Percentiles rank a stretch among this genome's conserved stretches.
Conservation (phyloP, 1,139 yeast genomes). For the Protomyces arabidopsidicola region DNA sequence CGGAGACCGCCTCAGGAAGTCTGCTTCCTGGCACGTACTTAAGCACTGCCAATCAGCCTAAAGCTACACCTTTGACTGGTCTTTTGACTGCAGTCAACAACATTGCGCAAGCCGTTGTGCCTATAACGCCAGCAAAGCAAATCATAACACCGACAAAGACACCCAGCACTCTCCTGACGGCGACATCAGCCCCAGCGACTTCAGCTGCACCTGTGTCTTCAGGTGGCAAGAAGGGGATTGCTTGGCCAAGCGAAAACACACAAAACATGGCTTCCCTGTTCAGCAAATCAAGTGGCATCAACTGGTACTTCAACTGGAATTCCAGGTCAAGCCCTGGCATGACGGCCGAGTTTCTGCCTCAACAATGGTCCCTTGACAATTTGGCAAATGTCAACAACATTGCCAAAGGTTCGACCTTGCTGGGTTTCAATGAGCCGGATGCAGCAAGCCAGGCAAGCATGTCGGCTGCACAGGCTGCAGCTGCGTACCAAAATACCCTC, state of each 20-base stretch:
- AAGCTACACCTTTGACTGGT: not conserved
- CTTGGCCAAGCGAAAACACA: conserved; percentile 15
- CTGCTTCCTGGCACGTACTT: not conserved
- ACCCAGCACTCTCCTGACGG: not conserved
- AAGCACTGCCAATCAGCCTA: not conserved
- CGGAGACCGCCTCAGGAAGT: conserved; percentile 13
- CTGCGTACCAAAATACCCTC: conserved; percentile 16
- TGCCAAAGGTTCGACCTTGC: conserved; percentile 22
- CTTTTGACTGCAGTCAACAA: not conserved
- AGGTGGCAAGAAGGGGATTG: conserved; percentile 13
- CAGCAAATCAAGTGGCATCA: not conserved
- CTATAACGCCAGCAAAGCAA: not conserved
- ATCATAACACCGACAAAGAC: not conserved
- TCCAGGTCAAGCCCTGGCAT: conserved; percentile 6
- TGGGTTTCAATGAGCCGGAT: conserved; percentile 30
- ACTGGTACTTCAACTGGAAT: conserved; percentile 30
- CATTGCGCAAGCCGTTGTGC: not conserved
- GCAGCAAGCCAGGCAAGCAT: conserved; percentile 16
- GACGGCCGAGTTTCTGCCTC: conserved; percentile 5
- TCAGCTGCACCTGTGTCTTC: conserved; percentile 2
- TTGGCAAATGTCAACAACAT: conserved; percentile 1
- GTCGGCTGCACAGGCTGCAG: conserved; percentile 24
- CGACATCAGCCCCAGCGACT: conserved; percentile 1
- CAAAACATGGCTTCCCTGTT: conserved; percentile 6
- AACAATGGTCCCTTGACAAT: conserved; percentile 22